phyloP scores from a whole-genome alignment of 2,329 filamentous ascomycete genomes.

The Amylocarpus encephaloides region DNA sequence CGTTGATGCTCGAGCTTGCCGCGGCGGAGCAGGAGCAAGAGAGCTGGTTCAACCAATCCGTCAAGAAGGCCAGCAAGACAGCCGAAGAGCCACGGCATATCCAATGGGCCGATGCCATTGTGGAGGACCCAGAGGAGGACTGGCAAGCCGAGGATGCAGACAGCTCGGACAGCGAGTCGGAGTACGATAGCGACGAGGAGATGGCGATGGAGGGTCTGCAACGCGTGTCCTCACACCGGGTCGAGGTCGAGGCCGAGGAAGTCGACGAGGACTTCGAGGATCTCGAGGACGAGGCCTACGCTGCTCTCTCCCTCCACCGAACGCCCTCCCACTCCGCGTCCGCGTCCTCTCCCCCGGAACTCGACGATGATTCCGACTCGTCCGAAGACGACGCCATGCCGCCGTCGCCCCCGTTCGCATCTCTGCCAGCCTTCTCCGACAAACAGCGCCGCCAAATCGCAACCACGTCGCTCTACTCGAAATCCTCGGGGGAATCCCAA shows the following conservation, averaged over 20 bases:
- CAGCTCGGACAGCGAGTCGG: constrained; percentile 41
- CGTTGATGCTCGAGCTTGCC: constrained; percentile 84
- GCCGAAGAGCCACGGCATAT: constrained; percentile 59
- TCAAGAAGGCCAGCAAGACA: constrained; percentile 61
- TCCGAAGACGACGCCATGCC: constrained; percentile 70
- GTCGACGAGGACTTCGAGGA: constrained; percentile 32
- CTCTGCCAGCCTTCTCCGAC: constrained; percentile 54
- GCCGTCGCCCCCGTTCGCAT: constrained; percentile 38
- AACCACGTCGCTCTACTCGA: constrained; percentile 34
- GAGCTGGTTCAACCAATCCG: constrained; percentile 94
- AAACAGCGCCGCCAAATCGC: constrained; percentile 43
- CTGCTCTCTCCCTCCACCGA: constrained; percentile 60
- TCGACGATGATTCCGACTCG: constrained; percentile 59
- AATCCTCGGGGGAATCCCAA: constrained; percentile 14
- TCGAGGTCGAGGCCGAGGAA: constrained; percentile 25
- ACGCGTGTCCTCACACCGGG: constrained; percentile 38
- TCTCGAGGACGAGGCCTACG: constrained; percentile 57
- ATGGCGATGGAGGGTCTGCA: constrained; percentile 51
- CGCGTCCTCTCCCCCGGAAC: constrained; percentile 55
- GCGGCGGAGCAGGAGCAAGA: constrained; percentile 95
- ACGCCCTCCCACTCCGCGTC: constrained; percentile 56
- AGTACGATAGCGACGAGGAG: constrained; percentile 45
- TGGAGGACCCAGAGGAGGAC: constrained; percentile 67
- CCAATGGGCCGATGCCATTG: constrained; percentile 77
- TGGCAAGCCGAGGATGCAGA: constrained; percentile 59